Base-by-base conservation (phyloP, 139 green algal species). In the Penium margaritaceum region DNA sequence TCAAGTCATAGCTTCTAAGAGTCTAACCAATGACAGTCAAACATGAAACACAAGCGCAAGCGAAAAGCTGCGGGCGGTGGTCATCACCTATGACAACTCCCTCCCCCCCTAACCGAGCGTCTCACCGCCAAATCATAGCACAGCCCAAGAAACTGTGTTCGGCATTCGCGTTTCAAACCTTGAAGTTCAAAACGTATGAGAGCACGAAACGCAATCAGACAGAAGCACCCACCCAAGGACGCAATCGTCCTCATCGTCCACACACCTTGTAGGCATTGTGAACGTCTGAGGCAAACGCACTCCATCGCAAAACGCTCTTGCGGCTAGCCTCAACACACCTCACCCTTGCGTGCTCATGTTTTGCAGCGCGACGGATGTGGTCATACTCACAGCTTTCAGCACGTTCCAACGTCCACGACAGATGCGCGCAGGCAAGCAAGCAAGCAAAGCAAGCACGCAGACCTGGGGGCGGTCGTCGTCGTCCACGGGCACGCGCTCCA, bases 401-500 rank as follows among this genome's bases (percentile, higher is more conserved):
- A n/a, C n/a, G n/a, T n/a, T n/a, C n/a, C 14, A 24, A 60, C 24
- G 15, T 19, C 15, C 2, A n/a, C 12, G 12, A 21, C 24, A 60
- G 51, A 60, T 5, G 12, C 12, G 47, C 14, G 9, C 17, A 9
- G 51, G n/a, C n/a, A n/a, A n/a, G n/a, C n/a, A n/a, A n/a, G n/a
- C 2, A 60, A 33, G n/a, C 0, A 24, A 27, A 27, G 51, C n/a
- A 3, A 5, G 47, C 27, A 27, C 29, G 2, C 51, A 27, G 30
- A 74, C 70, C 55, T 76, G 58, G 3, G 93, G 92, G 32, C 87
- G 33, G 85, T 98, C 94, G 7, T 93, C 86, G 3, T 88, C 86
- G 63, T 95, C 90, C 0, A 89, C 92, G 0, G 83, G 39, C 19
- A 95, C 79, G 19, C 67, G 72, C 84, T 99, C 94, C 84, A 98